Base-by-base conservation (phyloP, 768 basidiomycete species). In the Solioccasus polychromus region DNA sequence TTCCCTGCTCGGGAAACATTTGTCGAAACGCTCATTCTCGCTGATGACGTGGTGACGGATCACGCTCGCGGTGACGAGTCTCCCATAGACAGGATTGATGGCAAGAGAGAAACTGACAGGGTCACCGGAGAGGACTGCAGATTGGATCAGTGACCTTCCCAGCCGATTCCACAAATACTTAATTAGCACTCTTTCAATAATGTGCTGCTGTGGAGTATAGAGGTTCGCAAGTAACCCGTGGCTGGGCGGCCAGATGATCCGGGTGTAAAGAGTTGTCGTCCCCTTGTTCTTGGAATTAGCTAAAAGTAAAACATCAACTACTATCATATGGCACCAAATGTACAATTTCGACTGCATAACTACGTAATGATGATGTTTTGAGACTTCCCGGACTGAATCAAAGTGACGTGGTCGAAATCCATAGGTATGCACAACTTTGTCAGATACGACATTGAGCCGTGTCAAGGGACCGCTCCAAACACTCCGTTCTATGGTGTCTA, bases 1-100 rank as follows among this genome's bases (percentile, higher is more conserved):
- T 58, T 67, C 35, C 55, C 62, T 31, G 53, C 64, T 20, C 51
- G 42, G 31, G 54, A 56, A 34, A 64, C 58, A 6, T 65, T 54
- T 34, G 53, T 62, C n/a, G 53, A 56, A 28, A 46, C 52, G 18
- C 60, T 58, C 25, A 48, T 67, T 38, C 55, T 52, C 1, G 57
- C 51, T 14, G 54, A 64, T 19, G 60, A 55, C 18, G 23, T 24
- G 7, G 26, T 12, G 8, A 34, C 22, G 19, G 35, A 32, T 29
- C 30, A 25, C 25, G 20, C 26, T 35, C 19, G 18, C 17, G 35
- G 14, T n/a, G 35, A 34, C 40, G 26, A 30, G 14, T 36, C 35
- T 19, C 47, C 39, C 9, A 14, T 38, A 15, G 45, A 39, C 22
- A 26, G 30, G n/a, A 29, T 29, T 5, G 22, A 44, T 17, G 22